Evolutionary conservation across 805 yeast species (phyloP), one percentile per base, ranked within the genome.

Genomic region (Phaffomyces thermotolerans): DNA sequence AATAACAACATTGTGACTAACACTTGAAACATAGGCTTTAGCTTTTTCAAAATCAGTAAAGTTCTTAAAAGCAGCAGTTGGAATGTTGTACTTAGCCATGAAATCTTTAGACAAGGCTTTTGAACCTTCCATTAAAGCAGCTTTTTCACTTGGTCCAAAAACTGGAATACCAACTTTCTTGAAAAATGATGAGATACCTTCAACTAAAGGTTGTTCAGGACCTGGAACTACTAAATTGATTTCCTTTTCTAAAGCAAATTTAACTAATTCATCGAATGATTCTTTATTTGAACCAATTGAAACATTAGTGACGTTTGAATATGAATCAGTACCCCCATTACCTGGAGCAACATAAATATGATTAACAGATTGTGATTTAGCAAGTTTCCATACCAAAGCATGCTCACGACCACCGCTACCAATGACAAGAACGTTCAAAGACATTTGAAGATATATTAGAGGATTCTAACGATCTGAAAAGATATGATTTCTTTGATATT

Each of bases 361-460:
- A 48, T 68, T 66, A 31, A 89, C 95, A 37, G 75, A 64, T 33
- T 78, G 67, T 31, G 96, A 87, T 65, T 89, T 91, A 27, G 84
- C 68, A 51, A 93, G 74, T 60, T 84, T 86, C 96, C 96, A 90
- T 14, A 87, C 85, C 48, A 93, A 74, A 42, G 98, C 98, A 64
- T 93, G 97, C 67, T 93, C 99, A 72, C 99, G 89, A 54, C 99
- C 99, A 63, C 99, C 99, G 68, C 85, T 88, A 58, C 99, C 99
- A 54, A 93, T 76, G 52, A 93, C 81, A 49, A 93, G 79, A 53
- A 93, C 66, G 63, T 84, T 87, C 61, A 75, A 63, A 18, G 62
- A 52, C 62, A 58, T 58, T 32, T 20, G 32, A 14, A 3, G 31
- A n/a, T 4, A 17, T 15, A 9, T 23, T 31, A 15, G 13, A 13